Evolutionary conservation across 164 flowering plant species (phyloP), one percentile per base, ranked within the genome.

Genomic region (Saururus chinensis): DNA sequence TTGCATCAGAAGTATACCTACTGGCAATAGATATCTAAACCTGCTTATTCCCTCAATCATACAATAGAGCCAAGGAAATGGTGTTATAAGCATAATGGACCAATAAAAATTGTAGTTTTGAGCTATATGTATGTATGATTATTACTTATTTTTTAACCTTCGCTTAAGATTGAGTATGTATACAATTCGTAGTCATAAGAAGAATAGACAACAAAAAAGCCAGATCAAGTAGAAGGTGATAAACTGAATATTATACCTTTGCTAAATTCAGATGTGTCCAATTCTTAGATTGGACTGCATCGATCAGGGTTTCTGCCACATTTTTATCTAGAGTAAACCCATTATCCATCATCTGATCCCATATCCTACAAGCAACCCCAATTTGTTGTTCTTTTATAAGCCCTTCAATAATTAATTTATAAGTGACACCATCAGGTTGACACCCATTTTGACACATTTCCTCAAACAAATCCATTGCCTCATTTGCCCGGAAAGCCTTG

Each of bases 281-380:
- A 12, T 12, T 10, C 56, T 70, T 69, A n/a, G 74, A 72, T 30
- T 66, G 71, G 41, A 82, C 73, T 45, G 85, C 84, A 56, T 65
- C 71, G 20, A 79, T 73, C 21, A 95, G 85, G 26, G 74, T 73
- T 67, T 83, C 81, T 35, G 92, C 83, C 67, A 83, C 71, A 60
- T 70, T 61, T 62, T 75, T 66, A n/a, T 91, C 92, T 63, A 95
- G 90, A 26, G 90, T 81, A 69, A 83, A 84, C 9, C 99, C 99
- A 68, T 83, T 86, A 68, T 85, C 93, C 97, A 95, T 89, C 99
- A 95, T 95, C 69, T 81, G 77, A 76, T 91, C 93, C 96, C 99
- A 95, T 48, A 91, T 71, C 55, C 51, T 71, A 77, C 87, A 80
- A 70, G 97, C 97, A 58, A 60, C 40, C 51, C 80, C 64, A 65